Evolutionary conservation across 139 green algal species (phyloP).

Genomic region (Chlamydomonas sphaeroides): DNA sequence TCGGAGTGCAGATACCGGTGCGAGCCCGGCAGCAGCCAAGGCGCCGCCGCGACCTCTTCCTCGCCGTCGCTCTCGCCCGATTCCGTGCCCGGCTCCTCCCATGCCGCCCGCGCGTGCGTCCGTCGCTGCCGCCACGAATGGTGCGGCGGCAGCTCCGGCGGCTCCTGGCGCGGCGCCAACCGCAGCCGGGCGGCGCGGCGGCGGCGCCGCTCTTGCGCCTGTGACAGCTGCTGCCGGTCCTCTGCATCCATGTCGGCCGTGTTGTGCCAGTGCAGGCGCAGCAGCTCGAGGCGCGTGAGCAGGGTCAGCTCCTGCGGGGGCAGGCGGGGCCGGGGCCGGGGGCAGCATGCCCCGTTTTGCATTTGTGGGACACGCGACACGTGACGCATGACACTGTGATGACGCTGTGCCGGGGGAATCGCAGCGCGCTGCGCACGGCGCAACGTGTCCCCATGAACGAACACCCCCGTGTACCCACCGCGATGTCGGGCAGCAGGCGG

Average conservation of each 20-base stretch:
- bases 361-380: too few relatives aligned
- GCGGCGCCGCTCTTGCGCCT: not conserved
- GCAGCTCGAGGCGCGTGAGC: slow-evolving; percentile 11
- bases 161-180: too few relatives aligned
- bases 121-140: too few relatives aligned
- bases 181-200: not conserved
- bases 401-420: too few relatives aligned
- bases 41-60: not conserved
- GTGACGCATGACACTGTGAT: too few relatives aligned
- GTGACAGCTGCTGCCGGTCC: not conserved
- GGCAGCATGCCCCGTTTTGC: too few relatives aligned
- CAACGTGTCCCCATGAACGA: not conserved
- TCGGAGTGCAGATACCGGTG: not conserved
- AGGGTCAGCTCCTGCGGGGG: not conserved
- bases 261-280: not conserved
- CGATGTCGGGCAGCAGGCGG: not conserved
- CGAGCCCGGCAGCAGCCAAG: not conserved
- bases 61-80: too few relatives aligned
- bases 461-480: not conserved
- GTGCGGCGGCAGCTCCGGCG: too few relatives aligned
- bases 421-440: too few relatives aligned
- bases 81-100: too few relatives aligned
- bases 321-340: not conserved
- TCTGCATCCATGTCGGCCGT: not conserved
- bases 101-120: too few relatives aligned